phyloP scores from a whole-genome alignment of 768 basidiomycete species.

The Xanthoconium stramineum region DNA sequence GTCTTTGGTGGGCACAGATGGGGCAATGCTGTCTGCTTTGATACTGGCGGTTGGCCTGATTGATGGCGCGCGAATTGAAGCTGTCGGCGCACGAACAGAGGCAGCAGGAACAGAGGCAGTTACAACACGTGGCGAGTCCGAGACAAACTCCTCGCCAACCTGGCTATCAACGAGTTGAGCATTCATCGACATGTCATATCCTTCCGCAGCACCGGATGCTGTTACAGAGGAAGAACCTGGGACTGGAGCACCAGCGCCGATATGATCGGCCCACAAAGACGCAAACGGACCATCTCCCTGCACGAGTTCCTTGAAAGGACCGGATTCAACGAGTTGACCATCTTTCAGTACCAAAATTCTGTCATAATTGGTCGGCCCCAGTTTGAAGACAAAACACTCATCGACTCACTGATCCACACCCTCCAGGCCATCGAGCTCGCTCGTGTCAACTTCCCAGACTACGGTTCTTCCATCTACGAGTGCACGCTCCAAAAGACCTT shows the following conservation, averaged over 20 bases:
- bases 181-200: conserved; percentile 24
- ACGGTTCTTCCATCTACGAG: conserved; percentile 20
- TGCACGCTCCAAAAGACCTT: conserved; percentile 23
- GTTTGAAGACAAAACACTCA: background rate
- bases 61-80: conserved; percentile 19
- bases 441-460: conserved; percentile 26
- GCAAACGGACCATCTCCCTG: conserved; percentile 71
- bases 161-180: conserved; percentile 12
- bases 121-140: conserved; percentile 16
- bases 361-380: conserved; percentile 3
- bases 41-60: conserved; percentile 22
- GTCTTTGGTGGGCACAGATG: conserved; percentile 30
- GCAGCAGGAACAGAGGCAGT: conserved; percentile 17
- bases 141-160: conserved; percentile 16
- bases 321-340: conserved; percentile 82
- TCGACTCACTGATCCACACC: conserved; percentile 54
- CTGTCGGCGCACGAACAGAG: conserved; percentile 15
- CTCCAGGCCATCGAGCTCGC: conserved; percentile 45
- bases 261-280: conserved; percentile 86
- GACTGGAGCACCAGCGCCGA: conserved; percentile 50
- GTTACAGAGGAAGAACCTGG: conserved; percentile 29
- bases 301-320: conserved; percentile 75
- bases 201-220: conserved; percentile 24
- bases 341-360: conserved; percentile 91
- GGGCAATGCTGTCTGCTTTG: conserved; percentile 22